Evolutionary conservation across 495 filamentous ascomycete species (phyloP).

Genomic region (Aspergillus egyptiacus): DNA sequence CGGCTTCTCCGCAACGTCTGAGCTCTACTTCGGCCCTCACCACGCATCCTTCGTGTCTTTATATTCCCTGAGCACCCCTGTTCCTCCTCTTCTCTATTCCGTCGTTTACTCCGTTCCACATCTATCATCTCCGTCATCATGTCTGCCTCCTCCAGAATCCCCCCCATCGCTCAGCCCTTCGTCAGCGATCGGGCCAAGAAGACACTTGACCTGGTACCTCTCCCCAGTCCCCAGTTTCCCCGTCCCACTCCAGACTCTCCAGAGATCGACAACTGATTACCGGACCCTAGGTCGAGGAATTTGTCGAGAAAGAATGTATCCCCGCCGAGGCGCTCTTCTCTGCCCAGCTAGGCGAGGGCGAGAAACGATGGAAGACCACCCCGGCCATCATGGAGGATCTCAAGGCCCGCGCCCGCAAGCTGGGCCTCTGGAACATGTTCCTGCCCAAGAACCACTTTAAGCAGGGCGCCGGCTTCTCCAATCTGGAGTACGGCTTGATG

Average conservation of each 20-base stretch:
- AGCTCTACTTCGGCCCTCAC: neutral
- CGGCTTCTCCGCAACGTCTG: constrained; percentile 16
- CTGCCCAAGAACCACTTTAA: constrained; percentile 89
- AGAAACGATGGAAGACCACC: constrained; percentile 68
- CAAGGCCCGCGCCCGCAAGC: constrained; percentile 72
- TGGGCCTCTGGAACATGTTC: constrained; percentile 99
- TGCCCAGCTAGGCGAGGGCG: constrained; percentile 71
- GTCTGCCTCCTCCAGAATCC: constrained; percentile 58
- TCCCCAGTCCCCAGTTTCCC: neutral
- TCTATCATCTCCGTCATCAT: constrained; percentile 19
- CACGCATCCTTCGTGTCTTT: constrained; percentile 8
- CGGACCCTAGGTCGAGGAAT: constrained; percentile 67
- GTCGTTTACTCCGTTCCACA: neutral
- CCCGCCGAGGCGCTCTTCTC: constrained; percentile 72
- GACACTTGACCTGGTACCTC: constrained; percentile 56
- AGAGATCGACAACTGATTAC: constrained; percentile 20
- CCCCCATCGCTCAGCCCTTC: constrained; percentile 56
- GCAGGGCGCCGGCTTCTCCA: constrained; percentile 85
- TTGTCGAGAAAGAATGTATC: constrained; percentile 95
- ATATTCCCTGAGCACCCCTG: neutral
- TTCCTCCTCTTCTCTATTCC: neutral
- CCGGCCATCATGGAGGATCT: constrained; percentile 80
- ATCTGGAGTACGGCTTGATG: constrained; percentile 91
- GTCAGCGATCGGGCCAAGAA: constrained; percentile 79
- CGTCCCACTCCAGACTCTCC: neutral